Evolutionary conservation across 2,329 filamentous ascomycete genomes (phyloP).

Genomic region (Fusarium tuaranense): DNA sequence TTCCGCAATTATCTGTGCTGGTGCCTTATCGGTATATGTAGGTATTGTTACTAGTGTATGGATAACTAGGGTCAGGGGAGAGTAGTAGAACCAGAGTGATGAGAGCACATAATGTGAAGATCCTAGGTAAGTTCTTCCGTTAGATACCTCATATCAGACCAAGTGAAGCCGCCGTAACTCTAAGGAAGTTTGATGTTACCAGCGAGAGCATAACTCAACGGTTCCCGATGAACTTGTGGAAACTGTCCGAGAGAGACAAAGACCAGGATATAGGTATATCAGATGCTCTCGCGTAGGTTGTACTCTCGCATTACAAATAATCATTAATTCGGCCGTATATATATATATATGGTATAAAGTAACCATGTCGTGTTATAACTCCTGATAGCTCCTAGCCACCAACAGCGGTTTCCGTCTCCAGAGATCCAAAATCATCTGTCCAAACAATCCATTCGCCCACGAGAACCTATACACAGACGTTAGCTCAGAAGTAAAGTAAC

Average conservation of each 20-base stretch:
- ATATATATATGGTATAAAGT: background rate
- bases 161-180: background rate
- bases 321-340: background rate
- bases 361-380: slow-evolving; percentile 6
- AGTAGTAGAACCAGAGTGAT: background rate
- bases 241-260: background rate
- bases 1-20: background rate
- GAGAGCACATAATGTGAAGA: background rate
- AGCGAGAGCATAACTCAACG: background rate
- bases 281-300: background rate
- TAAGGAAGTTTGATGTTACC: background rate
- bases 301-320: background rate
- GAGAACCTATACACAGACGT: slow-evolving; percentile 73
- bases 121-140: background rate
- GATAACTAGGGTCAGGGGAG: too few species aligned
- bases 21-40: background rate
- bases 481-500: too few species aligned
- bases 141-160: background rate
- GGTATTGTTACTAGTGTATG: too few species aligned
- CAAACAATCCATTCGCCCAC: slow-evolving; percentile 91
- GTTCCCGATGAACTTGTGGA: background rate
- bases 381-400: slow-evolving; percentile 62
- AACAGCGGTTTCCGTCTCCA: slow-evolving; percentile 78
- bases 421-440: slow-evolving; percentile 83
- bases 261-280: background rate